Base-by-base conservation (phyloP, 1,284 basidiomycete species). In the Irpex sp. region DNA sequence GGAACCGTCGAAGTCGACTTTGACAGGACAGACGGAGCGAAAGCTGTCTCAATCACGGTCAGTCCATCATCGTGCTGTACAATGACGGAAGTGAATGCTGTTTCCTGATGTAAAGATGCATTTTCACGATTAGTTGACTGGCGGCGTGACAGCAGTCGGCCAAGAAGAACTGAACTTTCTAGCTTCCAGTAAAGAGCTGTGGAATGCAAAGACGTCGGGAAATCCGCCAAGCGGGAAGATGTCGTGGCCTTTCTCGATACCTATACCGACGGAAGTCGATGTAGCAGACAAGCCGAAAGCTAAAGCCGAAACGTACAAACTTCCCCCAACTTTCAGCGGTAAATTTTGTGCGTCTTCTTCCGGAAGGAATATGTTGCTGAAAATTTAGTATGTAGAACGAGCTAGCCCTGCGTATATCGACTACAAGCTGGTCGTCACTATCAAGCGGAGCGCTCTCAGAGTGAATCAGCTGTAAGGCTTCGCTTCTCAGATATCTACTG, bases 361-460 rank as follows among this genome's bases (percentile, higher is more conserved):
- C 11, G 40, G 40, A 15, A 15, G 8, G 40, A 44, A 44, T 44
- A 15, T 44, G 2, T 15, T 11, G 40, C 40, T 44, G 15, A 44
- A 44, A 44, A 8, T 7, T n/a, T 51, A 5, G 13, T 34, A 13
- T 13, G 73, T 74, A 19, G 78, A 79, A 65, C 71, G 76, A 13
- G 77, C 76, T 1, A 76, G 75, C 40, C 70, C 77, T 2, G 74
- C 71, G 8, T 79, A 80, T 55, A 71, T 80, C 58, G 77, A 79
- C 62, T 80, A 80, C 68, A 76, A 75, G 67, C 61, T 79, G 17
- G 63, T 72, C 7, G 74, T 75, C 19, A 77, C 74, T 5, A 71
- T 79, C n/a, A 71, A 70, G 26, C 70, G 75, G 37, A 70, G 73
- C 7, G 59, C 70, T 2, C 70, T 77, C 57, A 71, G 70, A 63